Base-by-base conservation (phyloP, 192 early-diverging fungal genomes). In the Umbelopsis ramanniana region DNA sequence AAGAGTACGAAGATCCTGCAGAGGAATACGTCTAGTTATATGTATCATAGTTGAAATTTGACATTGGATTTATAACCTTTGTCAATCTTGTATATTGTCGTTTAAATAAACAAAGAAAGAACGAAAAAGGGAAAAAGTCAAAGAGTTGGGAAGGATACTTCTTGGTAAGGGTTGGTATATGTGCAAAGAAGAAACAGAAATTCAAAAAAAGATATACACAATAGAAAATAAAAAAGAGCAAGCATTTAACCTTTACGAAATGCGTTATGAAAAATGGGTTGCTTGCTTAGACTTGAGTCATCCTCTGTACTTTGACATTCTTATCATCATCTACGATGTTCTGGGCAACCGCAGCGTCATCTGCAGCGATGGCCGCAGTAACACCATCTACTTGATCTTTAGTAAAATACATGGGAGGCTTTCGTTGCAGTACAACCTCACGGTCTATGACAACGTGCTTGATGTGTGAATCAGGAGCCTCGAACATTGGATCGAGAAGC, bases 401-500 rank as follows among this genome's bases (percentile, higher is more conserved):
- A 0, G 77, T 79, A 84, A 89, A 89, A 52, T 90, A 92, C 63
- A 89, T 21, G 3, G 88, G 85, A 15, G 85, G 76, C 67, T 90
- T 92, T 67, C 86, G 85, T 68, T 87, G 84, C 10, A 79, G 73
- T 5, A 85, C 89, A 0, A 90, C 92, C 19, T 89, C 84, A 67
- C 86, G 83, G 69, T 89, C 86, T 70, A 95, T 87, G 3, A 95
- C 90, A 35, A 93, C 86, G 46, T 93, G 86, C 29, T 85, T 83
- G 57, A 93, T 84, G 4, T 85, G 89, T 9, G 94, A 89, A 15
- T 86, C 88, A 10, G 92, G 92, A 10, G 89, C 87, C 48, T 94
- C 93, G 76, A 90, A 95, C 87, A 95, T 90, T 6, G 93, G 87
- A 71, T 94, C 88, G 67, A 92, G 78, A 48, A 95, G 78, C n/a